Base-by-base conservation (phyloP, 2,329 filamentous ascomycete species). In the Diaporthe australafricana region DNA sequence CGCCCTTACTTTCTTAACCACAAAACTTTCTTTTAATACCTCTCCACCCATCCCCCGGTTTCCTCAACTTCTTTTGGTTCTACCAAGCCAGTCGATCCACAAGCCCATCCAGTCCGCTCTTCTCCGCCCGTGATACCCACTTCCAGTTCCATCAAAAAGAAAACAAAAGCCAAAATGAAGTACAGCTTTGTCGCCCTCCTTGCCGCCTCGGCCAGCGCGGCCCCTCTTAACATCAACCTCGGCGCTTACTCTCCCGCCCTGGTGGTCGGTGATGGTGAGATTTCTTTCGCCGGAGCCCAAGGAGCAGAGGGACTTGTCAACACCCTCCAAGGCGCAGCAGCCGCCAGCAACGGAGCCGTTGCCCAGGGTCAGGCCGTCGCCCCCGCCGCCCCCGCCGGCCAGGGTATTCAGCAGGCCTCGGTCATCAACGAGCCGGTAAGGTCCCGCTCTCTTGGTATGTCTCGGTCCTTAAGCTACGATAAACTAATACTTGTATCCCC, bases 241-340 rank as follows among this genome's bases (percentile, higher is more conserved):
- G 85, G 85, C 68, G 84, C 85, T 40, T 87, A 86, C 77, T 87
- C 85, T 53, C 85, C 85, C 63, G 85, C 85, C 75, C 76, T 86
- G 80, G 85, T 87, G 80, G 85, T 87, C 80, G 85, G 85, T 85
- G 85, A 87, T 81, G 85, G 85, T 80, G 85, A 85, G 78, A 86
- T 87, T 71, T 84, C 84, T 63, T 84, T 87, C 68, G 83, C 82
- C 72, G 82, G 80, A 63, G 80, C 81, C 78, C 79, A 79, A 72
- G 60, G 48, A 12, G 84, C 82, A 20, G 81, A 80, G 45, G 78
- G 81, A 70, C 74, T 86, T 74, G 84, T 86, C 80, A 80, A 83
- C 48, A 83, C 84, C 14, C 80, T 86, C 52, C 79, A 83, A 47
- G 83, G 83, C 20, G 84, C 84, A 27, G 83, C 80, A 27, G 74